These are phyloP conservation scores for Penicillium lagena DNA, from an alignment of 495 filamentous ascomycete species.

Conservation along the genomic window DNA sequence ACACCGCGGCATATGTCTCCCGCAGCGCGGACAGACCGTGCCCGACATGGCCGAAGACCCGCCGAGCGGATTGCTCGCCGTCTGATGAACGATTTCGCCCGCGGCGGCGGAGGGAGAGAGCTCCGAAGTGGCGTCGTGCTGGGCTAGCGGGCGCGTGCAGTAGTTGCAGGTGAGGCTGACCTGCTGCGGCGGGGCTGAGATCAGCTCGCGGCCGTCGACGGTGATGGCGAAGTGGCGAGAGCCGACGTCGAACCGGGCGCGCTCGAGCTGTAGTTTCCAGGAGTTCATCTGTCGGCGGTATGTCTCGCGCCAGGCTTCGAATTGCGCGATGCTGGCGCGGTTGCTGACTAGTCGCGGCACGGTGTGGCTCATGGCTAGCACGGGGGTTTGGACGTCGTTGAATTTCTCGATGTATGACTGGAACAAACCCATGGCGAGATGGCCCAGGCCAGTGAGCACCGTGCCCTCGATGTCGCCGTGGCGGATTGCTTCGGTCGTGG, in stretches of 20 bases:
- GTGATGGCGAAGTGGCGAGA: conserved; percentile 55
- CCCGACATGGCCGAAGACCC: conserved; percentile 33
- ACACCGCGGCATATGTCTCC: conserved; percentile 81
- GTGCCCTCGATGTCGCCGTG: conserved; percentile 85
- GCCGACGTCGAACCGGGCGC: conserved; percentile 54
- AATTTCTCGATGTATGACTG: conserved; percentile 83
- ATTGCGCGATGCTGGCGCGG: conserved; percentile 43
- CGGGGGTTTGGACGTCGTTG: conserved; percentile 83
- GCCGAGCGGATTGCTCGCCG: conserved; percentile 29
- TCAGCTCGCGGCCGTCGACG: conserved; percentile 55
- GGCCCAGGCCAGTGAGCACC: conserved; percentile 76
- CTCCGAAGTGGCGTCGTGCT: conserved; percentile 35
- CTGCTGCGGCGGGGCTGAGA: conserved; percentile 63
- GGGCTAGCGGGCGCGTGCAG: conserved; percentile 56
- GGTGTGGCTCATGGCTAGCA: conserved; percentile 74
- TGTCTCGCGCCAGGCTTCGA: conserved; percentile 70
- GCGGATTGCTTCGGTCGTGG: conserved; percentile 55
- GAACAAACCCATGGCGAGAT: conserved; percentile 73
- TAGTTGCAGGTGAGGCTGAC: conserved; percentile 78
- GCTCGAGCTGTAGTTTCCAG: conserved; percentile 59
- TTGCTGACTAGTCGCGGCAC: conserved; percentile 78
- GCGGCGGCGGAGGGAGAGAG: conserved; percentile 21
- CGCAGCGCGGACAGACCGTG: conserved; percentile 76
- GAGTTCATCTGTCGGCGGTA: conserved; percentile 78
- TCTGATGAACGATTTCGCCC: conserved; percentile 30